phyloP scores from a whole-genome alignment of 257 asterid species.

The Solanum verrucosum region DNA sequence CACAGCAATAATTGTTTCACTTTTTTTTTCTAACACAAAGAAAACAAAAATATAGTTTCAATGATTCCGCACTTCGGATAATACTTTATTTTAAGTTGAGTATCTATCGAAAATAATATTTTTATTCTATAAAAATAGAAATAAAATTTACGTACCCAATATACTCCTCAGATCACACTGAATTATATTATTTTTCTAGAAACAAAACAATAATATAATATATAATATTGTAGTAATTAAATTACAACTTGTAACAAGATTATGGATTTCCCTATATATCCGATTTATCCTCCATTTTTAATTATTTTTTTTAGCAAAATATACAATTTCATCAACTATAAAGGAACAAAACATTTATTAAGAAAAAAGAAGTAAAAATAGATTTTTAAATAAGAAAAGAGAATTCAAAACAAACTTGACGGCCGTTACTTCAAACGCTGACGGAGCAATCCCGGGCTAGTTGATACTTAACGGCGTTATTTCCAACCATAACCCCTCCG shows the following conservation, averaged over 20 bases:
- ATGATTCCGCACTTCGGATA: background rate
- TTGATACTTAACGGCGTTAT: constrained; percentile 57
- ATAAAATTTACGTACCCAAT: background rate
- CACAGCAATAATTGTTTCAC: background rate
- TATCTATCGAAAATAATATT: rapidly evolving
- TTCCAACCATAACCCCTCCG: constrained; percentile 42
- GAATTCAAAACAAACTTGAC: background rate
- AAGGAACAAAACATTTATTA: background rate
- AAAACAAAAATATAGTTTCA: background rate
- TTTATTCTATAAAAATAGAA: too few species aligned
- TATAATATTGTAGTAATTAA: background rate
- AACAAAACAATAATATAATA: background rate
- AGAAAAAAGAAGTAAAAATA: background rate
- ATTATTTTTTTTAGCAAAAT: background rate
- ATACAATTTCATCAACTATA: background rate
- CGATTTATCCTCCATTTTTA: background rate
- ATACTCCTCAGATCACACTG: background rate
- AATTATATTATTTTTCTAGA: background rate
- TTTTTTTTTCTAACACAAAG: background rate
- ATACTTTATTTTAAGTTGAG: background rate
- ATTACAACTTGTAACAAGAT: background rate
- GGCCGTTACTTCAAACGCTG: constrained; percentile 25
- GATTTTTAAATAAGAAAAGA: background rate
- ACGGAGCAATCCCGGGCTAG: constrained; percentile 47
- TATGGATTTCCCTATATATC: background rate